Evolutionary conservation across 2,329 filamentous ascomycete species (phyloP).

Genomic region (Ophiocordyceps unilateralis): DNA sequence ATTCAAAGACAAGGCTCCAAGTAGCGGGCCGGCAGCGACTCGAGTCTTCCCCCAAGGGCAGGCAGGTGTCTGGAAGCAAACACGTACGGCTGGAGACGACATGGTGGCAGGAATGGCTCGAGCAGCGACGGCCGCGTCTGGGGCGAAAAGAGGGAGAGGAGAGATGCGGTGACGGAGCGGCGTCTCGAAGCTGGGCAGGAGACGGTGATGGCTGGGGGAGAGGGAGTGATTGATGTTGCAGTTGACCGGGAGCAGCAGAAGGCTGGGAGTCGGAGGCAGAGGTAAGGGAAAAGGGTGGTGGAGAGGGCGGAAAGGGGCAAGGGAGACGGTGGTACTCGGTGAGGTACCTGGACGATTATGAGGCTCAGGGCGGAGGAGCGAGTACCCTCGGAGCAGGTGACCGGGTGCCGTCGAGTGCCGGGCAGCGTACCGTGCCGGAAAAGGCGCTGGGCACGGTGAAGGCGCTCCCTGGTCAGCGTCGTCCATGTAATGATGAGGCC

Average conservation of each 20-base stretch:
- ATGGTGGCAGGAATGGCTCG: conserved; percentile 3
- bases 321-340: not conserved
- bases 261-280: conserved; percentile 1
- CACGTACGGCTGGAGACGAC: conserved; percentile 9
- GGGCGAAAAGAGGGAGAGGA: not conserved
- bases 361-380: not conserved
- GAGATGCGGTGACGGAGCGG: conserved; percentile 1
- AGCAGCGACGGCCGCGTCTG: not conserved
- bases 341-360: not conserved
- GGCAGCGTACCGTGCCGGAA: not conserved
- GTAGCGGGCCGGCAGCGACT: no score
- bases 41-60: no score
- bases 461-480: not conserved
- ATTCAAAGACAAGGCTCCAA: no score
- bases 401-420: not conserved
- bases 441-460: not conserved
- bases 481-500: not conserved
- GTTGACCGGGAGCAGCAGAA: conserved; percentile 1
- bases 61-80: conserved; percentile 3
- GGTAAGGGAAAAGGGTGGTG: conserved; percentile 2
- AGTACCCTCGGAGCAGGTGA: no score
- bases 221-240: conserved; percentile 4
- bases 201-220: conserved; percentile 3
- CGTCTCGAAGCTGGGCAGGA: conserved; percentile 1
- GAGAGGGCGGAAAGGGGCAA: conserved; percentile 2